These are phyloP conservation scores for Heterobasidion annosum DNA, from an alignment of 1,284 basidiomycete genomes.

Conservation along the genomic window DNA sequence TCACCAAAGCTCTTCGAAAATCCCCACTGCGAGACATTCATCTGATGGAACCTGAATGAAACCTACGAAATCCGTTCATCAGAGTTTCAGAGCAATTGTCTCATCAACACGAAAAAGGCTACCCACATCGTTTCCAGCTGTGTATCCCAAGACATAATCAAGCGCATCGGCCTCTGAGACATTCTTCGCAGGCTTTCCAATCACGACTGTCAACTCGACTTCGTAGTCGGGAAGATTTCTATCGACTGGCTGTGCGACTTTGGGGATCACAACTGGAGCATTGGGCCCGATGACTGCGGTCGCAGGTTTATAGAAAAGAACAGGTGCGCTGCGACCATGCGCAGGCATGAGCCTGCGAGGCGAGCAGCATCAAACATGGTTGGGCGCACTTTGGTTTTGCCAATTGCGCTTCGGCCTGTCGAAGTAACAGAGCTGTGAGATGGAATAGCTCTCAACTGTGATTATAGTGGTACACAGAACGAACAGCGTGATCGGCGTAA, in stretches of 20 bases:
- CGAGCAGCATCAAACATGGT: neutral
- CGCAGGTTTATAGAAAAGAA: constrained; percentile 76
- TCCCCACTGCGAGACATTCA: constrained; percentile 71
- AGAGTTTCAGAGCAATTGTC: neutral
- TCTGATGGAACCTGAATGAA: constrained; percentile 74
- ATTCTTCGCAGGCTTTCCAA: constrained; percentile 73
- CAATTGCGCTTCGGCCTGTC: constrained; percentile 57
- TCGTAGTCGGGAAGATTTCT: constrained; percentile 82
- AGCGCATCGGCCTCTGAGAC: constrained; percentile 70
- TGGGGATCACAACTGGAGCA: constrained; percentile 60
- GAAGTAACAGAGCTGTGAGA: constrained; percentile 1
- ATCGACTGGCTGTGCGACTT: constrained; percentile 57
- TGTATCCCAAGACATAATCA: constrained; percentile 78
- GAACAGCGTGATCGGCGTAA: constrained; percentile 71
- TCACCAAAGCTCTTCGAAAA: constrained; percentile 80
- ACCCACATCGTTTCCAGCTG: constrained; percentile 68
- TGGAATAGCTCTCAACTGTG: neutral
- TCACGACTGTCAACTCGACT: constrained; percentile 80
- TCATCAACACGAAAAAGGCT: neutral
- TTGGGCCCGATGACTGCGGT: constrained; percentile 65
- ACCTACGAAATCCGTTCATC: constrained; percentile 29
- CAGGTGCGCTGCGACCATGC: constrained; percentile 42
- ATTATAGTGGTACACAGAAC: constrained; percentile 11
- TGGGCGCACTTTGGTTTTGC: constrained; percentile 47
- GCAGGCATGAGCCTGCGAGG: neutral